These are phyloP conservation scores for Collybiopsis confluens DNA, from an alignment of 768 basidiomycete species.

Conservation along the genomic window DNA sequence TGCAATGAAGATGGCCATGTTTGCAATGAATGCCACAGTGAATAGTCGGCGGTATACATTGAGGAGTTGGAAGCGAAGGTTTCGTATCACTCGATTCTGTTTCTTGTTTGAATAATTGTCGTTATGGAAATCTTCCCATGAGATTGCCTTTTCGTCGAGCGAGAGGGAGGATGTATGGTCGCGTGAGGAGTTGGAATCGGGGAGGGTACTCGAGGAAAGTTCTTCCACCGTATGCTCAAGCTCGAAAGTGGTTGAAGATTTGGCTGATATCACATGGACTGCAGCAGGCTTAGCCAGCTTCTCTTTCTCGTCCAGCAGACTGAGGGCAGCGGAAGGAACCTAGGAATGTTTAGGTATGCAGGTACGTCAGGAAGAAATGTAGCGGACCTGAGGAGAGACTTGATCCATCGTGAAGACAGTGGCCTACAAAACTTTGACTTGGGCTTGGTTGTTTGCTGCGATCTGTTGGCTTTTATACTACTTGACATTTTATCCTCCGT, in stretches of 20 bases:
- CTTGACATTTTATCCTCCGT: background rate
- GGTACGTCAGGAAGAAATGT: background rate
- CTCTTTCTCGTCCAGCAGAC: too few relatives aligned
- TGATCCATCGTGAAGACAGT: background rate
- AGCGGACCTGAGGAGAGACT: background rate
- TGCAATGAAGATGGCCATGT: conserved; percentile 48
- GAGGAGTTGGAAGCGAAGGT: conserved; percentile 52
- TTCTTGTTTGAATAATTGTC: conserved; percentile 47
- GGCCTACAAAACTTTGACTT: background rate
- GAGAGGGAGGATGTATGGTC: conserved; percentile 13
- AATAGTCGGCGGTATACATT: conserved; percentile 58
- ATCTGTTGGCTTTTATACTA: background rate
- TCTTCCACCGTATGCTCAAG: background rate
- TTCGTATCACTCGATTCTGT: conserved; percentile 43
- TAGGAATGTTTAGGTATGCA: background rate
- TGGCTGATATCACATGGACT: too few relatives aligned
- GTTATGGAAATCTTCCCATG: conserved; percentile 53
- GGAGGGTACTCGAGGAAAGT: background rate
- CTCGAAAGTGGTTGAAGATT: too few relatives aligned
- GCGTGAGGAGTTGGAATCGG: background rate
- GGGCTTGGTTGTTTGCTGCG: background rate
- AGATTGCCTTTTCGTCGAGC: conserved; percentile 23
- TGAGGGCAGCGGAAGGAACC: too few relatives aligned
- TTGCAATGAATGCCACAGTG: conserved; percentile 51
- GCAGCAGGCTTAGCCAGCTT: too few relatives aligned